Base-by-base conservation (phyloP, 768 basidiomycete species). In the Cystoderma amianthinum region DNA sequence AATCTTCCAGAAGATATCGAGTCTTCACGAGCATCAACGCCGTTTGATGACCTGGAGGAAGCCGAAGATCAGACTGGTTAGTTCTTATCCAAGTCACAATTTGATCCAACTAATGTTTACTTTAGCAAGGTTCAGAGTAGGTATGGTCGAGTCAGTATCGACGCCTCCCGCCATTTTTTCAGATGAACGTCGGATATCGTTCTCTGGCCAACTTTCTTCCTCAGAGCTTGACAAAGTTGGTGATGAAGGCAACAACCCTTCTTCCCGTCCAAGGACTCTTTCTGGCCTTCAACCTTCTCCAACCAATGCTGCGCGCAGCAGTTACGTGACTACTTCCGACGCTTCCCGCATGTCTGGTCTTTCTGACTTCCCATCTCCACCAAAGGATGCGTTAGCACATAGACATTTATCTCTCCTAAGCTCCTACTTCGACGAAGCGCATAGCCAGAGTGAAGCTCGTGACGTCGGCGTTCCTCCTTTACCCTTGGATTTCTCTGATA, bases 331-430 rank as follows among this genome's bases (percentile, higher is more conserved):
- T 22, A 70, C 68, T 2, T 82, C 81, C 0, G 65, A 61, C 3
- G 47, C 62, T 7, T 86, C 85, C 1, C 69, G 71, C 21, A 86
- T 87, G 68, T 85, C 84, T 1, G 68, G 69, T 6, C 68, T 86
- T 11, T 85, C 82, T 3, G 85, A 85, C 50, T 87, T 87, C 54
- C 85, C 84, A 1, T 60, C 59, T 6, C 84, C 84, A 2, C 84
- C 84, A 39, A 50, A 37, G 45, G 49, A 36, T 40, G 47, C 13
- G 15, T 20, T 36, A 38, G 49, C 59, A 19, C 49, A 52, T 32
- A 55, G 55, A 28, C 65, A 64, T 37, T 56, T 67, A 48, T 68
- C 71, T 5, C 55, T 72, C n/a, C 43, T 76, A 16, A 64, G 65
- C 25, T 57, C 74, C 0, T 74, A 67, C 44, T 68, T 68, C 46